Evolutionary conservation across 768 basidiomycete species (phyloP).

Genomic region (Sistotremastrum niveocremeum): DNA sequence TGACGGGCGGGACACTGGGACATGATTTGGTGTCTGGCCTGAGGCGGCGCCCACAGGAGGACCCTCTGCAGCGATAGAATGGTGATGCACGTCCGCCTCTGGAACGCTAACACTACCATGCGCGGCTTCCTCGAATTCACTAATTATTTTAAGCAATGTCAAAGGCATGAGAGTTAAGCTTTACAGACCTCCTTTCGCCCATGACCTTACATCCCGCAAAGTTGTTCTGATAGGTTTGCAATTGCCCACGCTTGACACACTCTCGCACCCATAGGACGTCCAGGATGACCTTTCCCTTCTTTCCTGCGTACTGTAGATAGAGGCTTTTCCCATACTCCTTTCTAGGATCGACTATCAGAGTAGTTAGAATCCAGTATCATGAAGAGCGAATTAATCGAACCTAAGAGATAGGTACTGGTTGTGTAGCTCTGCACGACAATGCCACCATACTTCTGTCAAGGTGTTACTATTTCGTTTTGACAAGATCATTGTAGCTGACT

Average conservation of each 20-base stretch:
- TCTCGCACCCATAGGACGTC: conserved; percentile 64
- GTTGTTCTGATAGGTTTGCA: conserved; percentile 63
- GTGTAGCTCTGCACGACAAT: conserved; percentile 63
- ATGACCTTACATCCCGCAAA: conserved; percentile 76
- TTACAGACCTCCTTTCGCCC: conserved; percentile 55
- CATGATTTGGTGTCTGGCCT: no score
- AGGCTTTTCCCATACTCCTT: conserved; percentile 71
- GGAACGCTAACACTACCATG: no score
- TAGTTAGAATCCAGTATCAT: neutral
- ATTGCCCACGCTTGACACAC: conserved; percentile 51
- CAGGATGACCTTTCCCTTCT: conserved; percentile 70
- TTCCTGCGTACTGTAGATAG: conserved; percentile 64
- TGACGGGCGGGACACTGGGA: no score
- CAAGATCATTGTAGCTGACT: conserved; percentile 29
- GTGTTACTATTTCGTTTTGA: no score
- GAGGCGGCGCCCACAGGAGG: no score
- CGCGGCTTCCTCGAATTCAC: no score
- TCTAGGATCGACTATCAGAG: conserved; percentile 53
- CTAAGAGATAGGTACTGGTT: conserved; percentile 66
- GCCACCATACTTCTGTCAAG: conserved; percentile 61
- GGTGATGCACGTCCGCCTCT: no score
- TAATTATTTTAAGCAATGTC: no score
- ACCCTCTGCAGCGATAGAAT: no score
- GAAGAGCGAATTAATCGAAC: conserved; percentile 26
- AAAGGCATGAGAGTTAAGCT: neutral